phyloP scores from a whole-genome alignment of 345 rosid genomes.

The Eucalyptus pauciflora region DNA sequence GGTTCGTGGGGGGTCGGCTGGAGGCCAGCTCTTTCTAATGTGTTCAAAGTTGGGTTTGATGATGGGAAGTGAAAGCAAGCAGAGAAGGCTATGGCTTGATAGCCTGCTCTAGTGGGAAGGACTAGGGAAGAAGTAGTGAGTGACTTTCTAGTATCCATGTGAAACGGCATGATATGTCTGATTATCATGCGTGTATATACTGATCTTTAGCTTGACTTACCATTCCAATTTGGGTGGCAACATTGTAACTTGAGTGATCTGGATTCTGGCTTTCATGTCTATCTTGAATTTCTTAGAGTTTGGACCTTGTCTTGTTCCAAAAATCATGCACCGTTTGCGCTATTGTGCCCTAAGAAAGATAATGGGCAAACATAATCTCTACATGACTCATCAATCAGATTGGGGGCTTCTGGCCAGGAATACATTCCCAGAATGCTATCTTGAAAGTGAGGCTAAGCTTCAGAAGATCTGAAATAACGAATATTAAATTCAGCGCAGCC shows the following conservation, averaged over 20 bases:
- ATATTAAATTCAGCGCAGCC: neutral
- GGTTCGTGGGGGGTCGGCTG: slow-evolving; percentile 9
- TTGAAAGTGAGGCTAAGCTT: neutral
- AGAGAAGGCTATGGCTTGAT: neutral
- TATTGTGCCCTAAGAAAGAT: neutral
- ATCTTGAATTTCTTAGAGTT: neutral
- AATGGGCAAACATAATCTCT: neutral
- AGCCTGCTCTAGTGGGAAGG: neutral
- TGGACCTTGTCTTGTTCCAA: neutral
- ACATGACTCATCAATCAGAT: neutral
- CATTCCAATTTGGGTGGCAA: neutral
- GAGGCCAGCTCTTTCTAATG: slow-evolving; percentile 7
- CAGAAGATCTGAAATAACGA: neutral
- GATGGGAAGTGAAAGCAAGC: neutral
- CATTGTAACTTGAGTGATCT: neutral
- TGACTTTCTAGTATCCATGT: neutral
- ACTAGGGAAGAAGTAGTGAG: neutral
- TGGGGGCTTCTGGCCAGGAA: neutral
- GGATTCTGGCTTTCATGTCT: neutral
- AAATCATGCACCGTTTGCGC: neutral
- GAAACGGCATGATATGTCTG: neutral
- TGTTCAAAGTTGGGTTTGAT: slow-evolving; percentile 3
- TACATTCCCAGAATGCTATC: neutral
- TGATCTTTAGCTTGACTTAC: neutral
- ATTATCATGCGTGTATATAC: neutral